Base-by-base conservation (phyloP, 2,329 filamentous ascomycete species). In the Fusarium sp. region DNA sequence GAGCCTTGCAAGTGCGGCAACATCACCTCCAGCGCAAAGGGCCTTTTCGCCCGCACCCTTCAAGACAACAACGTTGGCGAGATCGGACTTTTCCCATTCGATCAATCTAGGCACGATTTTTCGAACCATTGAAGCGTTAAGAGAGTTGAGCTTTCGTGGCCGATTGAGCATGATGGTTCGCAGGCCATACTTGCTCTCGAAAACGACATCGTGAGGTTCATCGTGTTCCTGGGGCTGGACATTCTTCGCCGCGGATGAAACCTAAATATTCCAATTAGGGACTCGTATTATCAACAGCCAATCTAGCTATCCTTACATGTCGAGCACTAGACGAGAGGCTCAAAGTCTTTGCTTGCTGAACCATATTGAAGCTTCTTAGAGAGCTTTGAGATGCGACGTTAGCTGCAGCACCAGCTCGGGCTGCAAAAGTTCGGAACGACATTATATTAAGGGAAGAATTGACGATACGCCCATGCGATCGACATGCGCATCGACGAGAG, bases 91-190 rank as follows among this genome's bases (percentile, higher is more conserved):
- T 76, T 93, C 89, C 94, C 94, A 99, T 85, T 98, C 95, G 77
- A 93, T 86, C 77, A 99, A 81, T 60, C 96, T 89, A 23, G 95
- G 94, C 48, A 94, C 84, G 74, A 99, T 98, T 84, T 99, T 98
- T 75, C 93, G 89, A 68, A 92, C 92, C 97, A 99, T 99, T 61
- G 94, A 98, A 55, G 87, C 92, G 80, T 97, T 94, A 72, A 99
- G 89, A 27, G 95, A 92, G 82, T 99, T 98, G 79, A 94, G 87
- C 84, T 98, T 97, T 78, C 88, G 86, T 8, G 95, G 96, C 63
- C 96, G 90, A 84, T 99, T 99, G 73, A 99, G 92, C 83, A 97
- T 92, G 77, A 99, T 90, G 73, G 92, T 94, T 68, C 96, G 93
- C 53, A 98, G 88, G 69, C 96, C 96, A 81, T 96, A 97, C 75